Evolutionary conservation across 2,329 filamentous ascomycete genomes (phyloP).

Genomic region (Aspergillus sp.): DNA sequence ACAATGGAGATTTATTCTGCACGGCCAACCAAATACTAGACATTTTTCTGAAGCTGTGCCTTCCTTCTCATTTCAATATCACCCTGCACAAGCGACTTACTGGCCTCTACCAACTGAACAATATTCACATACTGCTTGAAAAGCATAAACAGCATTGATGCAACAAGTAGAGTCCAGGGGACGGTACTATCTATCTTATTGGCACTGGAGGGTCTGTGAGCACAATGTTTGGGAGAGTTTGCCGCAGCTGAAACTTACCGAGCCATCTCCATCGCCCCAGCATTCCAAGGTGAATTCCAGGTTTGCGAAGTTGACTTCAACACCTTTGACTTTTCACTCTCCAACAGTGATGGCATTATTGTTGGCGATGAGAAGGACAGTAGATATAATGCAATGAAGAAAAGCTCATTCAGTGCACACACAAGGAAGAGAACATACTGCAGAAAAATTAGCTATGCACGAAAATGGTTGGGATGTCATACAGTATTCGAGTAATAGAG

Average conservation of each 20-base stretch:
- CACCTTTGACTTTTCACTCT: too few relatives aligned
- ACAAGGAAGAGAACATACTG: conserved; percentile 79
- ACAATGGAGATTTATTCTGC: too few relatives aligned
- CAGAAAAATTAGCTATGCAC: background rate
- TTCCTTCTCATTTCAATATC: conserved; percentile 44
- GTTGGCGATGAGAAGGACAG: conserved; percentile 63
- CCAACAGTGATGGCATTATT: background rate
- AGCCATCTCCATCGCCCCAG: background rate
- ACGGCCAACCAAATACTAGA: too few relatives aligned
- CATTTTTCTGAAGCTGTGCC: too few relatives aligned
- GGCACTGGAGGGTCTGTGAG: conserved; percentile 33
- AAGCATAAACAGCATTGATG: conserved; percentile 75
- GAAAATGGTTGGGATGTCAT: conserved; percentile 23
- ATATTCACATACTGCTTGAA: conserved; percentile 86
- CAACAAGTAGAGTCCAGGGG: conserved; percentile 61
- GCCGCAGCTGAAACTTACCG: background rate
- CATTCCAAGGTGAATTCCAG: background rate
- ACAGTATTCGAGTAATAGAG: conserved; percentile 94
- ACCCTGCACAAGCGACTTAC: conserved; percentile 77
- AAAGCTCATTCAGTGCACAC: conserved; percentile 81
- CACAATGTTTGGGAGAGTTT: background rate
- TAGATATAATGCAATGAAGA: conserved; percentile 93
- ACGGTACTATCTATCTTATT: conserved; percentile 73
- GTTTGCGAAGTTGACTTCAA: too few relatives aligned
- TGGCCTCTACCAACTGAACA: conserved; percentile 82